Evolutionary conservation across 805 yeast species (phyloP).

Genomic region (Wickerhamiella alocasiicola): DNA sequence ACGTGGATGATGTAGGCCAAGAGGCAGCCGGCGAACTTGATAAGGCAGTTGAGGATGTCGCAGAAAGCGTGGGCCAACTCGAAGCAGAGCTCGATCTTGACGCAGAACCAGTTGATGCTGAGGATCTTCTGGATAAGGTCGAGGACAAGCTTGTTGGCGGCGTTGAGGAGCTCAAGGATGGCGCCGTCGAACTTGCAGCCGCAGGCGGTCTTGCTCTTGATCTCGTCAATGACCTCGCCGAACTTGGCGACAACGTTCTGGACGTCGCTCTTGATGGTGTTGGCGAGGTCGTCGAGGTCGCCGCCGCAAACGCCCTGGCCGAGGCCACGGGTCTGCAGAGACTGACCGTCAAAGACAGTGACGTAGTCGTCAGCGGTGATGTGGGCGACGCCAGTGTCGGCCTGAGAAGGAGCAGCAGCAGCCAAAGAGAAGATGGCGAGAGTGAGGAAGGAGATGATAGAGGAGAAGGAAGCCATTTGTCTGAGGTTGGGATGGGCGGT

Average conservation of each 20-base stretch:
- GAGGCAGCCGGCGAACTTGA: conserved; percentile 3
- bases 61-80: not conserved
- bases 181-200: conserved; percentile 1
- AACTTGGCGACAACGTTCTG: not conserved
- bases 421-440: conserved; percentile 1
- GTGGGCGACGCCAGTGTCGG: not conserved
- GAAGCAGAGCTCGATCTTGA: conserved; percentile 3
- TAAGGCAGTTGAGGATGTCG: not conserved
- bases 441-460: conserved; percentile 2
- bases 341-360: conserved; percentile 1
- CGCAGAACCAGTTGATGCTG: conserved; percentile 8
- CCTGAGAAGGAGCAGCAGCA: conserved; percentile 3
- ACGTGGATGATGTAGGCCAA: conserved; percentile 1
- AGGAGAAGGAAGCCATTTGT: conserved; percentile 1
- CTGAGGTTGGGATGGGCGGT: not conserved
- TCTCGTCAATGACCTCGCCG: not conserved
- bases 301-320: conserved; percentile 4
- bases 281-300: not conserved
- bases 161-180: not conserved
- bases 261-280: conserved; percentile 1
- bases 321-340: conserved; percentile 1
- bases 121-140: conserved; percentile 1
- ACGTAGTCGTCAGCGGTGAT: conserved; percentile 2
- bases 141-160: not conserved
- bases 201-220: conserved; percentile 1